Conservation (phyloP, 2,329 filamentous ascomycete genomes). For the Penicillium sp. region DNA sequence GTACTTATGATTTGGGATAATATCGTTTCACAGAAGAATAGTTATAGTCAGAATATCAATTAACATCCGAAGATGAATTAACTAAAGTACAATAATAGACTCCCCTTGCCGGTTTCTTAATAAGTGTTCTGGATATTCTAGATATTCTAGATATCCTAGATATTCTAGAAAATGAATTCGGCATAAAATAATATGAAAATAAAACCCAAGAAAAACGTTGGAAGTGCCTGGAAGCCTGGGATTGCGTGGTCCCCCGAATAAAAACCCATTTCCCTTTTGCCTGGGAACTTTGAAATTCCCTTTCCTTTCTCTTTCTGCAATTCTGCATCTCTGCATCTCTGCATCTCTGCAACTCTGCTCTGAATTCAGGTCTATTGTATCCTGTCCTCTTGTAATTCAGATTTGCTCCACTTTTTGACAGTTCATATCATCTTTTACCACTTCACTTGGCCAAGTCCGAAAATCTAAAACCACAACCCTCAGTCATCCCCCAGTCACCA, state of each 20-base stretch:
- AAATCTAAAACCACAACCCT: background rate
- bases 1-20: too few species aligned
- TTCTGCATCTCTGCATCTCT: background rate
- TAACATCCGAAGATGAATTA: too few species aligned
- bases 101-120: too few species aligned
- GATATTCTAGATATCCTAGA: background rate
- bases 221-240: background rate
- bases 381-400: background rate
- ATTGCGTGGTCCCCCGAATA: background rate
- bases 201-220: background rate
- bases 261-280: background rate
- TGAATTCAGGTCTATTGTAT: background rate
- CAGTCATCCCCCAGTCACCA: background rate
- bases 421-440: background rate
- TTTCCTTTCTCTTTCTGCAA: background rate
- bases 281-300: background rate
- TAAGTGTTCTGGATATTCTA: background rate
- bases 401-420: background rate
- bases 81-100: too few species aligned
- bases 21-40: background rate
- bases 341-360: background rate
- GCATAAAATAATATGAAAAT: background rate
- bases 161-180: background rate
- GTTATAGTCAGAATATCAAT: too few species aligned
- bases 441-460: background rate